These are phyloP conservation scores for Wickerhamiella cacticola DNA, from an alignment of 805 yeast genomes.

Conservation along the genomic window DNA sequence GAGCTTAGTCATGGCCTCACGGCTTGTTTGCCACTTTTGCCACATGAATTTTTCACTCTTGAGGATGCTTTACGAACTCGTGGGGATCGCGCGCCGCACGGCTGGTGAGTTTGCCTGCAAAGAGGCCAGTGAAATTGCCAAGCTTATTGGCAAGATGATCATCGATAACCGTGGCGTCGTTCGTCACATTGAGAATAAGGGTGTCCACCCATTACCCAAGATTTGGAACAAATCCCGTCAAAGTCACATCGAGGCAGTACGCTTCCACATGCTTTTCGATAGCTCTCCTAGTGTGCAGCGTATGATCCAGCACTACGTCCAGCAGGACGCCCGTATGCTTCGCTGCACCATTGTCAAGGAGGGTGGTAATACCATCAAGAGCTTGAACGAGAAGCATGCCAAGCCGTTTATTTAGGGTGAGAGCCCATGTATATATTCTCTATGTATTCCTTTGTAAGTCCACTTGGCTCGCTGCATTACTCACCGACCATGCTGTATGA, in stretches of 20 bases:
- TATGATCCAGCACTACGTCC: slow-evolving; percentile 67
- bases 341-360: slow-evolving; percentile 57
- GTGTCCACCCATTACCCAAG: slow-evolving; percentile 66
- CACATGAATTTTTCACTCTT: not conserved
- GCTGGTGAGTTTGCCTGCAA: slow-evolving; percentile 36
- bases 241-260: slow-evolving; percentile 79
- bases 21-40: not conserved
- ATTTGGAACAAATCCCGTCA: slow-evolving; percentile 78
- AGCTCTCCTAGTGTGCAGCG: slow-evolving; percentile 75
- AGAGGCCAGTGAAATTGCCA: slow-evolving; percentile 54
- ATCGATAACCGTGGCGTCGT: slow-evolving; percentile 90
- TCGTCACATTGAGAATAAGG: slow-evolving; percentile 68
- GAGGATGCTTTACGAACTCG: slow-evolving; percentile 74
- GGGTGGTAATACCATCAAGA: slow-evolving; percentile 24
- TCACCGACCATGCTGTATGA: slow-evolving; percentile 24
- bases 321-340: slow-evolving; percentile 82
- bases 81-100: slow-evolving; percentile 64
- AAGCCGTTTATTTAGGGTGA: not conserved
- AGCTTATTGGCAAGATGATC: slow-evolving; percentile 70
- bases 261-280: slow-evolving; percentile 78
- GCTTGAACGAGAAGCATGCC: slow-evolving; percentile 13
- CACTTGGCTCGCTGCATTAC: not conserved
- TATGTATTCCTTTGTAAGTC: not conserved
- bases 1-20: too few species aligned
- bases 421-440: not conserved